Conservation (phyloP, 1,284 basidiomycete species). For the Microbotryum scabiosae region DNA sequence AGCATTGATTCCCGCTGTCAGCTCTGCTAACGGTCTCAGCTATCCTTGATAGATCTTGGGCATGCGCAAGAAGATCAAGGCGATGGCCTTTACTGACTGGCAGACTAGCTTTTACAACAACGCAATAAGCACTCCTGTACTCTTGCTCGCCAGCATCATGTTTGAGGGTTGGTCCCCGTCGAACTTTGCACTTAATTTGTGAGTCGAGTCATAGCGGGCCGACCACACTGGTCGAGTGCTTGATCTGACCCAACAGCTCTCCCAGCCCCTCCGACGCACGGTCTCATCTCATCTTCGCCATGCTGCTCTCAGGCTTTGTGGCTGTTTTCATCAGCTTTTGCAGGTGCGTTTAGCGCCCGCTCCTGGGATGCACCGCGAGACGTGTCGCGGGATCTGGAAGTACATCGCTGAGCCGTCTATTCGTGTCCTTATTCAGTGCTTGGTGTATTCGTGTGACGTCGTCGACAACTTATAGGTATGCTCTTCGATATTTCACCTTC, state of each 20-base stretch:
- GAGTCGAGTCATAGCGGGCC: neutral
- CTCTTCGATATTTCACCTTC: neutral
- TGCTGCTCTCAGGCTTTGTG: neutral
- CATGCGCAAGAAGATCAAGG: conserved; percentile 4
- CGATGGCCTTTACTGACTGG: conserved; percentile 4
- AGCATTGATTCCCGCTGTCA: too few relatives aligned
- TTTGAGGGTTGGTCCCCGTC: neutral
- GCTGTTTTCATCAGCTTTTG: conserved; percentile 4
- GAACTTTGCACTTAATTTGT: neutral
- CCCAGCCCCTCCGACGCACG: neutral
- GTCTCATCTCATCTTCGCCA: neutral
- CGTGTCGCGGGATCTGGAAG: too few relatives aligned
- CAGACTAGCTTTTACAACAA: conserved; percentile 5
- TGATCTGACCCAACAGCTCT: neutral
- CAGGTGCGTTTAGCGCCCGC: neutral
- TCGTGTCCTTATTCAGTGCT: neutral
- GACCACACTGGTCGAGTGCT: neutral
- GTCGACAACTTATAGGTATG: conserved; percentile 1
- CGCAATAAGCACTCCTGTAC: neutral
- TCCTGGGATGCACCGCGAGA: too few relatives aligned
- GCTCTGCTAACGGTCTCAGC: too few relatives aligned
- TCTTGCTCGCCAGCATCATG: conserved; percentile 1
- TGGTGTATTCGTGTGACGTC: conserved; percentile 4
- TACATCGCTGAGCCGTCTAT: too few relatives aligned
- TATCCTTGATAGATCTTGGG: neutral